phyloP scores from a whole-genome alignment of 2,329 filamentous ascomycete species.

The Orbilia javanica region DNA sequence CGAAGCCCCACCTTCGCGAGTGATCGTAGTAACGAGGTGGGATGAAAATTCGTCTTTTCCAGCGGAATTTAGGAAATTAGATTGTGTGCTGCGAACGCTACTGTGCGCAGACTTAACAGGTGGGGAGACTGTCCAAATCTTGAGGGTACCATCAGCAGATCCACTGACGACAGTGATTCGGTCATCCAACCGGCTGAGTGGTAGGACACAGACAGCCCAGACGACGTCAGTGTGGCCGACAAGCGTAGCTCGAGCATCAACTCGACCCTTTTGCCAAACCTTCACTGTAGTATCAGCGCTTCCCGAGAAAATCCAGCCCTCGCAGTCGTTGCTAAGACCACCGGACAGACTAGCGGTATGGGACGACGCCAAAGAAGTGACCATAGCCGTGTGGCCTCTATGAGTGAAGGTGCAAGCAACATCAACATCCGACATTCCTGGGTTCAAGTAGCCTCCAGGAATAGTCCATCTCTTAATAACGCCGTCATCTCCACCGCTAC shows the following conservation, averaged over 20 bases:
- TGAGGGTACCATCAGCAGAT: conserved; percentile 88
- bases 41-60: conserved; percentile 88
- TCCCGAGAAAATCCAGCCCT: conserved; percentile 98
- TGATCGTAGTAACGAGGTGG: conserved; percentile 87
- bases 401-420: conserved; percentile 95
- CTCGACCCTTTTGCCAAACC: conserved; percentile 93
- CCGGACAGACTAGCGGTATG: conserved; percentile 78
- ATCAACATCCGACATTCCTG: conserved; percentile 81
- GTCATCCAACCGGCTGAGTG: conserved; percentile 83
- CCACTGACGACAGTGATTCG: conserved; percentile 91
- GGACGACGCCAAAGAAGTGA: conserved; percentile 89
- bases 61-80: conserved; percentile 87
- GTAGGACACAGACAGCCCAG: conserved; percentile 93
- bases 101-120: conserved; percentile 73
- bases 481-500: conserved; percentile 93
- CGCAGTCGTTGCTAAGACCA: conserved; percentile 74
- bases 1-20: conserved; percentile 76
- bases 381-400: conserved; percentile 89
- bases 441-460: conserved; percentile 78
- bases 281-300: conserved; percentile 92
- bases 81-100: conserved; percentile 69
- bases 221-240: conserved; percentile 96
- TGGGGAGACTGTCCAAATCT: conserved; percentile 93
- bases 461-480: conserved; percentile 98
- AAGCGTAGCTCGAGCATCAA: conserved; percentile 93